Base-by-base conservation (phyloP, 73 alveolate species). In the Stentor coeruleus region DNA sequence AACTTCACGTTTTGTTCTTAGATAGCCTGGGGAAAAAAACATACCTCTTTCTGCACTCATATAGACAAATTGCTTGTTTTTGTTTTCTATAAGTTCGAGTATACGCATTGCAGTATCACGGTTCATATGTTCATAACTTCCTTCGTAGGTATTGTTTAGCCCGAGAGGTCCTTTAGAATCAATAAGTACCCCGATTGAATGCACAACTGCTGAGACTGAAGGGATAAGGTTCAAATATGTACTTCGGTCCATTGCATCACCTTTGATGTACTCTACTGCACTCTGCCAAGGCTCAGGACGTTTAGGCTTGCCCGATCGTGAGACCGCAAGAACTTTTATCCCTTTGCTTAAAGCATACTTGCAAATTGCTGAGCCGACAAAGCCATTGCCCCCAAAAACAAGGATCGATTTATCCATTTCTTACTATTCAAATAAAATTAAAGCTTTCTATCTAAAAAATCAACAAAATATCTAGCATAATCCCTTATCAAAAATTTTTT, bases 311-410 rank as follows among this genome's bases (percentile, higher is more conserved):
- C 83, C 83, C 11, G 77, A 20, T 75, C 74, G 77, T 1, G 83
- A 75, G 58, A 75, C n/a, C 28, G 77, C 28, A 20, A 75, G 33
- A 15, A 15, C 41, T 75, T 75, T 39, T 26, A 75, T 20, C 15
- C 66, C 66, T 39, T 37, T 35, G 1, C 80, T n/a, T 35, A 75
- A 15, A 39, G 83, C 83, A 37, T 37, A 37, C 38, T 75, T 75
- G 77, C 41, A 75, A 6, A 75, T 75, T 26, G 59, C 33, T 14
- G 83, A 75, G 0, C 83, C 83, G 33, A 75, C 83, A 33, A 75
- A 75, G n/a, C 83, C 83, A 3, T 39, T 75, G 77, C 83, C 83
- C 14, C 83, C 83, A n/a, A 75, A 39, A 20, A 75, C 66, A 37
- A 75, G 33, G 33, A 66, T 37, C 49, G 40, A 28, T 31, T 66